phyloP scores from a whole-genome alignment of 495 filamentous ascomycete species.

The Lophium mytilinum region DNA sequence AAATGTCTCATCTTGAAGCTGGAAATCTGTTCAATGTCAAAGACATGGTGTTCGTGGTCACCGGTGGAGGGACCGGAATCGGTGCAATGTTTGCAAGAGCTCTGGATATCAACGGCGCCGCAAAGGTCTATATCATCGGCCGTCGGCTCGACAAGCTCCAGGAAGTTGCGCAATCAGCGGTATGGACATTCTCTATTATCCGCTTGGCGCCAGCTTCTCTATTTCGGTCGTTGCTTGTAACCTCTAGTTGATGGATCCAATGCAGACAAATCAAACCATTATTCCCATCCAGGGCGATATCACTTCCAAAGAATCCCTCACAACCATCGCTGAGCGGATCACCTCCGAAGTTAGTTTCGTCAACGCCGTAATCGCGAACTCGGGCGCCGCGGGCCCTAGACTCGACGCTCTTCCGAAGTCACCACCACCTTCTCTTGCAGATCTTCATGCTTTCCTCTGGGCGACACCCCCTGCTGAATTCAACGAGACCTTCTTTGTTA shows the following conservation, averaged over 20 bases:
- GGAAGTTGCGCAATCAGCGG: conserved; percentile 28
- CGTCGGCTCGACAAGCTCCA: conserved; percentile 48
- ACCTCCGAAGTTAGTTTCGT: conserved; percentile 49
- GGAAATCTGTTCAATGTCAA: conserved; percentile 46
- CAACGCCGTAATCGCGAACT: conserved; percentile 61
- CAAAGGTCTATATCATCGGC: conserved; percentile 57
- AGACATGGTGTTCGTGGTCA: conserved; percentile 53
- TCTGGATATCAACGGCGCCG: conserved; percentile 54
- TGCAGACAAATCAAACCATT: conserved; percentile 33
- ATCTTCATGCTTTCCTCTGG: conserved; percentile 39
- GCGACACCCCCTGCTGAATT: conserved; percentile 39
- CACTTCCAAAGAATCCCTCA: conserved; percentile 53
- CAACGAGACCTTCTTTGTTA: conserved; percentile 49
- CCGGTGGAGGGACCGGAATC: conserved; percentile 56
- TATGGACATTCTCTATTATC: neutral
- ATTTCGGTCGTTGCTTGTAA: conserved; percentile 3
- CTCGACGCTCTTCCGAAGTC: conserved; percentile 15
- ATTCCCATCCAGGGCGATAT: conserved; percentile 59
- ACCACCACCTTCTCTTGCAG: conserved; percentile 34
- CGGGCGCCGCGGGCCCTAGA: conserved; percentile 51
- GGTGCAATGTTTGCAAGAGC: conserved; percentile 57
- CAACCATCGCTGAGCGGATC: conserved; percentile 44
- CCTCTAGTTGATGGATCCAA: neutral
- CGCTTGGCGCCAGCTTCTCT: conserved; percentile 15
- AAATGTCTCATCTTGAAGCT: neutral